These are phyloP conservation scores for Phaeodactylum tricornutum DNA, from an alignment of 108 stramenopile species.

Conservation along the genomic window DNA sequence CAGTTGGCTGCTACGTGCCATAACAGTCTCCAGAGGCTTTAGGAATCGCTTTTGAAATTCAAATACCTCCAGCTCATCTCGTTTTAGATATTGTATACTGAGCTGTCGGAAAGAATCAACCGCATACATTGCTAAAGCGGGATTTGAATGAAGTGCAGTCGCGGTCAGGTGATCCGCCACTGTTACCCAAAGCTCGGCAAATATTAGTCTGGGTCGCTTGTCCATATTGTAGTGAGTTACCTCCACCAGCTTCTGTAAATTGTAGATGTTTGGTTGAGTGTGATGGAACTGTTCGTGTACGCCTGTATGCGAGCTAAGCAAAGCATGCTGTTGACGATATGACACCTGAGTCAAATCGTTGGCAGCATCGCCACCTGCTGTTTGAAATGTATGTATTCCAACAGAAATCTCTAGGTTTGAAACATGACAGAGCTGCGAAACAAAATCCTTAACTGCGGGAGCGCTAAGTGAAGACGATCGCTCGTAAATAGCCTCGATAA, in stretches of 20 bases:
- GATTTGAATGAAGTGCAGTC: conserved; percentile 89
- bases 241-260: conserved; percentile 95
- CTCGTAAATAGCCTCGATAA: conserved; percentile 82
- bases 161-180: conserved; percentile 85
- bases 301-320: conserved; percentile 19
- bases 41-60: conserved; percentile 95
- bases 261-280: conserved; percentile 87
- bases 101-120: conserved; percentile 97
- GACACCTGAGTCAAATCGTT: conserved; percentile 61
- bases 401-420: conserved; percentile 89
- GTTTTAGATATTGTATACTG: conserved; percentile 87
- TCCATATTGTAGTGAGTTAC: conserved; percentile 98
- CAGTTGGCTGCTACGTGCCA: conserved; percentile 46
- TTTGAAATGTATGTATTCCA: conserved; percentile 35
- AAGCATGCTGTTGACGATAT: conserved; percentile 56
- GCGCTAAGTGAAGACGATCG: conserved; percentile 65
- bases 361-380: conserved; percentile 59
- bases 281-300: conserved; percentile 38
- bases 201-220: conserved; percentile 83
- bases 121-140: conserved; percentile 92
- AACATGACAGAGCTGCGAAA: conserved; percentile 83
- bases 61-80: conserved; percentile 89
- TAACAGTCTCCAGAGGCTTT: conserved; percentile 87
- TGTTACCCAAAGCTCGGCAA: conserved; percentile 89
- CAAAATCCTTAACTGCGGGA: conserved; percentile 78